These are phyloP conservation scores for Pilatotrama ljubarskyi DNA, from an alignment of 768 basidiomycete species.

Conservation along the genomic window DNA sequence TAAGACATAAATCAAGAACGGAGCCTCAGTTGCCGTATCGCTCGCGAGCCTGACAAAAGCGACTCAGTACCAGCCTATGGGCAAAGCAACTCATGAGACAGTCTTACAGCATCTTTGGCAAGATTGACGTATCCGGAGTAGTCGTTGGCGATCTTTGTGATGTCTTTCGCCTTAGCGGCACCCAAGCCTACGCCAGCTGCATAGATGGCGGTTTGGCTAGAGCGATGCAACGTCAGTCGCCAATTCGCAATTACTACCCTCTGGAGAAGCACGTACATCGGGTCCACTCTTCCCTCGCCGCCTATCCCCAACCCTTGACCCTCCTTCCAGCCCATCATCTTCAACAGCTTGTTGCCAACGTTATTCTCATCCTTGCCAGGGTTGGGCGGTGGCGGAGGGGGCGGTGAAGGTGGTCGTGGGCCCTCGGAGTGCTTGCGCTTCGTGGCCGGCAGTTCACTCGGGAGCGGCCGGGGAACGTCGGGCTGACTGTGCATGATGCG, in stretches of 20 bases:
- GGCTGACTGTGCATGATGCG: constrained; percentile 91
- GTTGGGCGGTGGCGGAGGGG: constrained; percentile 63
- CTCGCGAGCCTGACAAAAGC: constrained; percentile 34
- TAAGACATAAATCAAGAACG: background rate
- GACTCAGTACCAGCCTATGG: background rate
- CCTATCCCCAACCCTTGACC: constrained; percentile 83
- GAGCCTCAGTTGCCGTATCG: constrained; percentile 31
- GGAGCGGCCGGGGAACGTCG: constrained; percentile 63
- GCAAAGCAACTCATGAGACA: background rate
- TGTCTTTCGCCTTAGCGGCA: constrained; percentile 87
- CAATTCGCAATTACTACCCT: background rate
- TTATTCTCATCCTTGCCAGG: constrained; percentile 83
- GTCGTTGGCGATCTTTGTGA: constrained; percentile 40
- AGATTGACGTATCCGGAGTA: constrained; percentile 32
- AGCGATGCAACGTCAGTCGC: background rate
- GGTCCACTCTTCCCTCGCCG: constrained; percentile 85
- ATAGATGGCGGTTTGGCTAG: constrained; percentile 81
- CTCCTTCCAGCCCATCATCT: constrained; percentile 98
- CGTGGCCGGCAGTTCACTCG: constrained; percentile 32
- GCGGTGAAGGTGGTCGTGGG: constrained; percentile 58
- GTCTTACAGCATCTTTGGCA: constrained; percentile 32
- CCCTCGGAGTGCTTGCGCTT: constrained; percentile 57
- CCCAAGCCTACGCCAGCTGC: constrained; percentile 87
- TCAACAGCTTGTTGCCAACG: constrained; percentile 88
- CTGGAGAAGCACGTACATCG: constrained; percentile 57